Evolutionary conservation across 2,329 filamentous ascomycete species (phyloP).

Genomic region (Pleurostoma richardsiae): DNA sequence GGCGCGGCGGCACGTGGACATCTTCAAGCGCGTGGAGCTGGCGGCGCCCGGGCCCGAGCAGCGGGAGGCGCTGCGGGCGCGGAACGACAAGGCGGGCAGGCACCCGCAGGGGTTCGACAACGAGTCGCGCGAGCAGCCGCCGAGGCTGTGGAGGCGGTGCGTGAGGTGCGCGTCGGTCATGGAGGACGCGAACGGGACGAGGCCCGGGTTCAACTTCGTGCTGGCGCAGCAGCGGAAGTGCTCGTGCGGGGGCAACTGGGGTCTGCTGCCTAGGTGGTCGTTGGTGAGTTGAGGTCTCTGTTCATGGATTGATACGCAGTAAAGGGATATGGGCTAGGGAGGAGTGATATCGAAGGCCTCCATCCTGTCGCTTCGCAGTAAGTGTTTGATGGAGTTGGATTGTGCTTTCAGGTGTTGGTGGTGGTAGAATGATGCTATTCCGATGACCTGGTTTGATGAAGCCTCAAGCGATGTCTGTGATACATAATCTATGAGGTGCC

Average conservation of each 20-base stretch:
- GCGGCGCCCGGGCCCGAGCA: slow-evolving; percentile 40
- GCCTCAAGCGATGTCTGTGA: too few relatives aligned
- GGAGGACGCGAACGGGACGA: slow-evolving; percentile 47
- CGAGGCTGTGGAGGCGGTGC: slow-evolving; percentile 37
- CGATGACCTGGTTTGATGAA: too few relatives aligned
- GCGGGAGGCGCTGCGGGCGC: not conserved
- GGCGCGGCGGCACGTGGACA: slow-evolving; percentile 39
- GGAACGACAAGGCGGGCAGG: slow-evolving; percentile 1
- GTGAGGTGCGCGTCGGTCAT: slow-evolving; percentile 61
- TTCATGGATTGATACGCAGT: too few relatives aligned
- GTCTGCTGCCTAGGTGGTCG: slow-evolving; percentile 26
- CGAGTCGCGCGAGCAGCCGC: slow-evolving; percentile 2
- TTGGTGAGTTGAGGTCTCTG: slow-evolving; percentile 3
- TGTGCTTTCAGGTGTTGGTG: too few relatives aligned
- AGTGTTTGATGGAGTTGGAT: too few relatives aligned
- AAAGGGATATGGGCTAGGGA: too few relatives aligned
- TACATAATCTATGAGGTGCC: too few relatives aligned
- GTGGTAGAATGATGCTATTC: too few relatives aligned
- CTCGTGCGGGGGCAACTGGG: slow-evolving; percentile 50
- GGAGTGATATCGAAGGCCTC: too few relatives aligned
- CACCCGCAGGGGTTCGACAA: not conserved
- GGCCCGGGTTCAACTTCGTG: slow-evolving; percentile 48
- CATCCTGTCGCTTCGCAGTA: too few relatives aligned
- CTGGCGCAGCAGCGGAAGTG: slow-evolving; percentile 50
- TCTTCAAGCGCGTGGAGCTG: slow-evolving; percentile 57